phyloP scores from a whole-genome alignment of 2,329 filamentous ascomycete species.

The Bisporella sp. region DNA sequence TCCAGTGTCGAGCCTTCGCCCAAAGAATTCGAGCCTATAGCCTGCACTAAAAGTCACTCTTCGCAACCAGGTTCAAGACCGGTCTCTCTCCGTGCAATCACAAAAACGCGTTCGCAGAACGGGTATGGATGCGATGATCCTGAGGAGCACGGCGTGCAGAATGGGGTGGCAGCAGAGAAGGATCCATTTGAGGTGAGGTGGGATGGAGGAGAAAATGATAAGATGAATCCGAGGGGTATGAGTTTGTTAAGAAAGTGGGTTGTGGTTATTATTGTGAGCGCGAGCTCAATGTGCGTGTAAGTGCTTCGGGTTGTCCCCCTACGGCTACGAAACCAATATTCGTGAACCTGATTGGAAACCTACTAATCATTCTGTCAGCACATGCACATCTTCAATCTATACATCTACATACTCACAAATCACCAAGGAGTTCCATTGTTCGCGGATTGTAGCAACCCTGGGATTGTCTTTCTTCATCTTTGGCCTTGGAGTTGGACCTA shows the following conservation, averaged over 20 bases:
- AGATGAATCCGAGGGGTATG: constrained; percentile 67
- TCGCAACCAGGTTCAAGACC: constrained; percentile 13
- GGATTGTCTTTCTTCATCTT: constrained; percentile 79
- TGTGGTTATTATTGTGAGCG: constrained; percentile 67
- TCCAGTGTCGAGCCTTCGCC: too few species aligned
- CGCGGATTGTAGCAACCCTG: constrained; percentile 66
- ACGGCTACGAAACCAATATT: neutral
- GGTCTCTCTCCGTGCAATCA: constrained; percentile 7
- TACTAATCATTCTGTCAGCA: constrained; percentile 40
- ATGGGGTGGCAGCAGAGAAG: constrained; percentile 22
- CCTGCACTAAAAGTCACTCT: neutral
- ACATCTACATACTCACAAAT: constrained; percentile 76
- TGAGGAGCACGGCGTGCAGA: constrained; percentile 11
- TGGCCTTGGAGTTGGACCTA: constrained; percentile 55
- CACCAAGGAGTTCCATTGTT: constrained; percentile 64
- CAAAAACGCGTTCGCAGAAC: constrained; percentile 23
- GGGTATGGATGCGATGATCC: constrained; percentile 27
- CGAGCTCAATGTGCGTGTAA: constrained; percentile 76
- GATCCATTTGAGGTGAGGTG: constrained; percentile 64
- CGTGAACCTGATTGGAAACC: neutral
- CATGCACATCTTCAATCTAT: constrained; percentile 82
- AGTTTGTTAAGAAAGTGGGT: constrained; percentile 64
- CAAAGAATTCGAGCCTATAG: constrained; percentile 19
- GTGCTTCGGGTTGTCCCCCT: constrained; percentile 30
- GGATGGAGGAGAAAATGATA: constrained; percentile 66